Percentiles rank a stretch among this genome's conserved stretches.
phyloP scores from a whole-genome alignment of 129 eudicot genomes.

The Saussurea involucrata region DNA sequence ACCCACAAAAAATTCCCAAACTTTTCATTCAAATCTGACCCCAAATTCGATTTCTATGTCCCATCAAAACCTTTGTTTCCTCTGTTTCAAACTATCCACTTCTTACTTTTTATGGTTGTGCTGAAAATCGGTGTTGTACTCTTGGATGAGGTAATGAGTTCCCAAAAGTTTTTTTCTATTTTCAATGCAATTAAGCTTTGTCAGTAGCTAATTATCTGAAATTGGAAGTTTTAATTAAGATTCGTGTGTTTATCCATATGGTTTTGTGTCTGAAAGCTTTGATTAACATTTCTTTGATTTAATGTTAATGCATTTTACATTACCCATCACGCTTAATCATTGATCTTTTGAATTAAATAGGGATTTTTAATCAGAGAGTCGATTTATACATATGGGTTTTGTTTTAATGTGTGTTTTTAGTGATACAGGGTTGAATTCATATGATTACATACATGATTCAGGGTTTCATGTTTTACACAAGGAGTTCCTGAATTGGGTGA shows the following conservation, averaged over 20 bases:
- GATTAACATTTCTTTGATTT: background rate
- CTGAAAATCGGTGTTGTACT: constrained; percentile 9
- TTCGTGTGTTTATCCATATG: background rate
- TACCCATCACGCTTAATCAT: constrained; percentile 19
- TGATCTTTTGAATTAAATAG: constrained; percentile 1
- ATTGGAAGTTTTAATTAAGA: background rate
- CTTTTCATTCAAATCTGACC: constrained; percentile 5
- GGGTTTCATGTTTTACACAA: background rate
- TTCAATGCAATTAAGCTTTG: constrained; percentile 9
- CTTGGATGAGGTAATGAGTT: constrained; percentile 26
- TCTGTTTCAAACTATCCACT: background rate
- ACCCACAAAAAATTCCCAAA: constrained; percentile 7
- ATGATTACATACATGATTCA: constrained; percentile 13
- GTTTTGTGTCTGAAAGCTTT: background rate
- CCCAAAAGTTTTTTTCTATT: background rate
- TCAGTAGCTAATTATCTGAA: background rate
- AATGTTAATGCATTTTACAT: constrained; percentile 10
- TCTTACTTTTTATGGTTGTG: constrained; percentile 5
- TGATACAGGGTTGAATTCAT: background rate
- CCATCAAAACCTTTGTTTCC: background rate
- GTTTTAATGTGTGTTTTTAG: background rate
- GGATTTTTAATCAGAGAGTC: background rate
- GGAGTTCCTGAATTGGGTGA: background rate
- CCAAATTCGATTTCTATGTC: background rate
- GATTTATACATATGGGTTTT: background rate